Evolutionary conservation across 805 yeast genomes (phyloP).

Genomic region (Saturnispora sekii): DNA sequence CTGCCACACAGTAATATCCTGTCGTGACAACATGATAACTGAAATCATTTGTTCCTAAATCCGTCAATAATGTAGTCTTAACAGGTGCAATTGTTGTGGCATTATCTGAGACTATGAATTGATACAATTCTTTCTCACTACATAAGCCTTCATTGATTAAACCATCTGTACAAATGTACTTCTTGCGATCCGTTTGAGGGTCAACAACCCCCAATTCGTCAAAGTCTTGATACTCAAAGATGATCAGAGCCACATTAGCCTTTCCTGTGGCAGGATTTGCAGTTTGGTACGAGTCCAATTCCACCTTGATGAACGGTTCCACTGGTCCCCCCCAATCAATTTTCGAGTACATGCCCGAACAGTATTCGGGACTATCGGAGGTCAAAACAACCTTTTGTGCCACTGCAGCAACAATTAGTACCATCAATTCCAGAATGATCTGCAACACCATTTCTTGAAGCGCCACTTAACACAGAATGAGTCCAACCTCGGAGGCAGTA

Average conservation of each 20-base stretch:
- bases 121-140: slow-evolving; percentile 41
- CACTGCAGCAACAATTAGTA: slow-evolving; percentile 6
- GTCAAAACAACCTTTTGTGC: slow-evolving; percentile 44
- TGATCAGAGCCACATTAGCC: slow-evolving; percentile 50
- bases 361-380: slow-evolving; percentile 49
- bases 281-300: slow-evolving; percentile 25
- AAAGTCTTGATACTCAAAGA: slow-evolving; percentile 79
- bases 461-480: not conserved
- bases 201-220: slow-evolving; percentile 50
- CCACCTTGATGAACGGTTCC: slow-evolving; percentile 51
- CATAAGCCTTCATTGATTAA: slow-evolving; percentile 56
- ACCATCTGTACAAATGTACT: slow-evolving; percentile 66
- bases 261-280: slow-evolving; percentile 31
- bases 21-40: slow-evolving; percentile 61
- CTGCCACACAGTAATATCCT: slow-evolving; percentile 88
- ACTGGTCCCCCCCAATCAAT: slow-evolving; percentile 78
- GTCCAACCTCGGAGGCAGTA: no score
- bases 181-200: slow-evolving; percentile 31
- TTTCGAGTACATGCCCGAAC: slow-evolving; percentile 85
- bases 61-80: slow-evolving; percentile 43
- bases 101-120: slow-evolving; percentile 46
- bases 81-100: slow-evolving; percentile 39
- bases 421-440: not conserved
- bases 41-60: slow-evolving; percentile 50
- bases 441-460: not conserved